Evolutionary conservation across 192 early-diverging fungal species (phyloP).

Genomic region (Haplosporangium gracile): DNA sequence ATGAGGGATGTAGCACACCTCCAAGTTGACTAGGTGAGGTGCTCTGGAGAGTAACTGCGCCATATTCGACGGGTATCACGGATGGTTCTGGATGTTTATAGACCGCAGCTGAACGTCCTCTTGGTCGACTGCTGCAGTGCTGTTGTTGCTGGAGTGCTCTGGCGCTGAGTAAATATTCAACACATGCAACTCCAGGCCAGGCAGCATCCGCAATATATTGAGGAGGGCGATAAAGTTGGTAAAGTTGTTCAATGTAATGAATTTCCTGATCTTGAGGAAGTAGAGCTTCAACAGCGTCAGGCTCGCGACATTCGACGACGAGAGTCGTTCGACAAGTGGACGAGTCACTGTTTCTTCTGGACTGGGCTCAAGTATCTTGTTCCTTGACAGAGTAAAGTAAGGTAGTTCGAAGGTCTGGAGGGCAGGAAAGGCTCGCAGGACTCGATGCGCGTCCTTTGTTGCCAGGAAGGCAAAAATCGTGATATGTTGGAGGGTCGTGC

Average conservation of each 20-base stretch:
- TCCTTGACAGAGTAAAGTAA: neutral
- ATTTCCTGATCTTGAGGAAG: neutral
- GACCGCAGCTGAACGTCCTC: neutral
- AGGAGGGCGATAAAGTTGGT: neutral
- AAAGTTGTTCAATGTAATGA: neutral
- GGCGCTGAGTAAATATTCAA: neutral
- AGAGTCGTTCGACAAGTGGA: neutral
- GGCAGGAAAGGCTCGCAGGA: neutral
- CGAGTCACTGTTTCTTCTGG: neutral
- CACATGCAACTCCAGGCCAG: neutral
- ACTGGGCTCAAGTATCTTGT: neutral
- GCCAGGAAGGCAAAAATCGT: neutral
- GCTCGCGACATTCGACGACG: neutral
- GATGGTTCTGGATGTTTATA: neutral
- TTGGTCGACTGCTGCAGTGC: neutral
- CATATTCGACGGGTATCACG: neutral
- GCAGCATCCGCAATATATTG: neutral
- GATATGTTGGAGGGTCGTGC: neutral
- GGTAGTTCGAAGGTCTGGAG: neutral
- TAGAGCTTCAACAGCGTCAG: neutral
- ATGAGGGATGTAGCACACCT: neutral
- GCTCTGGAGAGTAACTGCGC: neutral
- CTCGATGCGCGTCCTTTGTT: neutral
- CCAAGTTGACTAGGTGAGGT: neutral
- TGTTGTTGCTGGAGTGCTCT: neutral